phyloP scores from a whole-genome alignment of 192 early-diverging fungal species.

The Backusella parvicylindrica region DNA sequence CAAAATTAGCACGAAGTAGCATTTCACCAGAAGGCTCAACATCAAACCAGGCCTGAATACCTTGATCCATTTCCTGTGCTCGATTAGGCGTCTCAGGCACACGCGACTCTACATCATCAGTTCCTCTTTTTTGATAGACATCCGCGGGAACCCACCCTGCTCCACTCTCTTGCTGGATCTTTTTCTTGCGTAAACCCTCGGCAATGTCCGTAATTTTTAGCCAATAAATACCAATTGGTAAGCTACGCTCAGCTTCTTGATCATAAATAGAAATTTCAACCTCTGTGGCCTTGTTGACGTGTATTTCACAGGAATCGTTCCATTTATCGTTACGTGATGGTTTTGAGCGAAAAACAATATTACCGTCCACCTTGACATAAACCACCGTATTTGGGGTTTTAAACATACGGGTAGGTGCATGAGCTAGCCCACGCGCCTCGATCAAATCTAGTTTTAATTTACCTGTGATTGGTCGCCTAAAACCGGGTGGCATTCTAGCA shows the following conservation, averaged over 20 bases:
- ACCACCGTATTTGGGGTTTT: conserved; percentile 67
- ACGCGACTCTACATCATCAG: neutral
- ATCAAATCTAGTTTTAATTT: conserved; percentile 65
- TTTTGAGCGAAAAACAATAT: conserved; percentile 69
- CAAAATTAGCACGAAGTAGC: conserved; percentile 81
- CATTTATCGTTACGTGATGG: conserved; percentile 67
- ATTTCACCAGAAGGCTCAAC: conserved; percentile 93
- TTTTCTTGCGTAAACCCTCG: conserved; percentile 75
- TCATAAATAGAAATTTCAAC: conserved; percentile 92
- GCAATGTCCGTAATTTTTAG: conserved; percentile 91
- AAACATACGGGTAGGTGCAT: conserved; percentile 53
- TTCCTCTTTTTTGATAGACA: conserved; percentile 14
- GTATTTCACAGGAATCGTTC: conserved; percentile 84
- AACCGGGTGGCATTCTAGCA: conserved; percentile 50
- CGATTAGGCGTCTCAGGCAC: neutral
- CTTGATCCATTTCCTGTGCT: conserved; percentile 34
- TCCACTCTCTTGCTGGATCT: conserved; percentile 61
- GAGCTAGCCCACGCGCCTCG: conserved; percentile 56
- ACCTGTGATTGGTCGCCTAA: conserved; percentile 70
- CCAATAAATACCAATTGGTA: conserved; percentile 87
- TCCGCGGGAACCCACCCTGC: conserved; percentile 48
- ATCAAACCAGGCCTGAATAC: conserved; percentile 83
- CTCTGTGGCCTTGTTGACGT: conserved; percentile 88
- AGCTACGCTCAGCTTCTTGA: conserved; percentile 63
- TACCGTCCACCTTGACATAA: conserved; percentile 82